Evolutionary conservation across 495 filamentous ascomycete genomes (phyloP).

Genomic region (Penicillium soppii): DNA sequence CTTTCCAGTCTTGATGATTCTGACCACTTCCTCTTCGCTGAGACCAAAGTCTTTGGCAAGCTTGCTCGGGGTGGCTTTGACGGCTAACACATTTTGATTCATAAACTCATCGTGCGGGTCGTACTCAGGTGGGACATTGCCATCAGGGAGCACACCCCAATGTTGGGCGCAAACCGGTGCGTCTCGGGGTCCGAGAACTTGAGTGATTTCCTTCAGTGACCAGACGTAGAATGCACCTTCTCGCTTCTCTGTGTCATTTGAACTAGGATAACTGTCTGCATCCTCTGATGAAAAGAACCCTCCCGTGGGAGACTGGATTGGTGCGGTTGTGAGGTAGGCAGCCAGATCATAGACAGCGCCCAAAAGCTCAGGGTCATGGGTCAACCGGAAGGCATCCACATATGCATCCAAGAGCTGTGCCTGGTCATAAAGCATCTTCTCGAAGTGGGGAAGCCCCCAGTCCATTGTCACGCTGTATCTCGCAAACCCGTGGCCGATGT

Average conservation of each 20-base stretch:
- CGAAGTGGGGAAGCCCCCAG: conserved; percentile 93
- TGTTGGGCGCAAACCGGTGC: conserved; percentile 76
- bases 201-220: conserved; percentile 84
- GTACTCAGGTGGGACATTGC: conserved; percentile 80
- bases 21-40: conserved; percentile 66
- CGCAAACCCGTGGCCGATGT: conserved; percentile 88
- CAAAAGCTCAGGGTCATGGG: conserved; percentile 67
- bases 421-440: conserved; percentile 98
- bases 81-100: conserved; percentile 64
- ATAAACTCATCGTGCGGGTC: conserved; percentile 94
- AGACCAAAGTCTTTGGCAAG: conserved; percentile 79
- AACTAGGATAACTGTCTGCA: conserved; percentile 79
- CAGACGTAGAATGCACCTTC: conserved; percentile 97
- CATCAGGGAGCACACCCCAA: conserved; percentile 82
- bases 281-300: conserved; percentile 91
- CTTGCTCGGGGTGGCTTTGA: conserved; percentile 59
- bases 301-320: conserved; percentile 63
- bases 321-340: conserved; percentile 70
- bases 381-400: conserved; percentile 80
- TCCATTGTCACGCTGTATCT: conserved; percentile 87
- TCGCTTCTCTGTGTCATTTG: conserved; percentile 77
- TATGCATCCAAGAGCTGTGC: conserved; percentile 84
- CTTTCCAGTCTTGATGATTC: conserved; percentile 66
- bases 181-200: conserved; percentile 68
- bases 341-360: conserved; percentile 80